Evolutionary conservation across 208 protist genomes (phyloP).

Genomic region (Wallacemonas sp.): DNA sequence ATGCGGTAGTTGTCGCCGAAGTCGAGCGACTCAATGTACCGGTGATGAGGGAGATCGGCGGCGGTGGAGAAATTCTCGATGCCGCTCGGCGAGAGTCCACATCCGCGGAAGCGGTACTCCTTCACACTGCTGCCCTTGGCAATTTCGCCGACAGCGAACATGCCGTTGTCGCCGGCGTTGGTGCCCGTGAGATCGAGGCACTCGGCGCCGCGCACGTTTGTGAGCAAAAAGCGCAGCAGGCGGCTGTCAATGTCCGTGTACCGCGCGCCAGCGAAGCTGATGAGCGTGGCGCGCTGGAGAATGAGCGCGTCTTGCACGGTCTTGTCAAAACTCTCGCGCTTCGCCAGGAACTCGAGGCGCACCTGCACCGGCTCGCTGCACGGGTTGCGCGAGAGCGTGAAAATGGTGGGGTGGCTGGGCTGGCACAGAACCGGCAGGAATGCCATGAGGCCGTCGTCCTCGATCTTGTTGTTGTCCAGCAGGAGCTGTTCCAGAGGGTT

Average conservation of each 20-base stretch:
- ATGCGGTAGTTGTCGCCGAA: constrained; percentile 62
- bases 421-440: constrained; percentile 52
- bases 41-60: constrained; percentile 48
- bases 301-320: constrained; percentile 53
- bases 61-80: constrained; percentile 55
- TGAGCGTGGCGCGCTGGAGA: constrained; percentile 29
- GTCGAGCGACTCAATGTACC: constrained; percentile 45
- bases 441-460: constrained; percentile 48
- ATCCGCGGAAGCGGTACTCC: constrained; percentile 44
- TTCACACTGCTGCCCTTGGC: constrained; percentile 52
- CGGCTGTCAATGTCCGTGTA: constrained; percentile 65
- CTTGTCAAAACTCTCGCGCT: constrained; percentile 27
- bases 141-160: constrained; percentile 42
- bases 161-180: constrained; percentile 41
- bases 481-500: constrained; percentile 47
- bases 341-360: constrained; percentile 58
- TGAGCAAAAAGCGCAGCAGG: constrained; percentile 57
- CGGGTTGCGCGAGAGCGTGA: constrained; percentile 34
- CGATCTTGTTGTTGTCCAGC: constrained; percentile 67
- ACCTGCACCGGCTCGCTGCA: constrained; percentile 42
- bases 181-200: constrained; percentile 62
- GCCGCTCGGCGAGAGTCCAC: constrained; percentile 49
- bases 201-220: constrained; percentile 39
- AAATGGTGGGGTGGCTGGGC: constrained; percentile 29
- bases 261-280: constrained; percentile 48